phyloP scores from a whole-genome alignment of 129 eudicot species.

The Ambrosia trifida region DNA sequence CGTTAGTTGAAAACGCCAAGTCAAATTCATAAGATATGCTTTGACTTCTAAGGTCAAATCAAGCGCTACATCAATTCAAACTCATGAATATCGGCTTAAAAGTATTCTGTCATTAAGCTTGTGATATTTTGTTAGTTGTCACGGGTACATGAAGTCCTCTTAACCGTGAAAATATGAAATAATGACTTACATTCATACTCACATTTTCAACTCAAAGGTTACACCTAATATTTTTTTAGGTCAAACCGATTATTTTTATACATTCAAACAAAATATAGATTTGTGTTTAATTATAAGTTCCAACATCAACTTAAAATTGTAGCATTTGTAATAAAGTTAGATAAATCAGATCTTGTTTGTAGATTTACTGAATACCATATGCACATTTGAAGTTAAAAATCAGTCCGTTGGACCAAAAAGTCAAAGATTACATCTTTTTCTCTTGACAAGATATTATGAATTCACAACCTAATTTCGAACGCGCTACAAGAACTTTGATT shows the following conservation, averaged over 20 bases:
- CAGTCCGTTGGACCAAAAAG: constrained; percentile 17
- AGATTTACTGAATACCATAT: not conserved
- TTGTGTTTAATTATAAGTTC: not conserved
- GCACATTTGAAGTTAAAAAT: constrained; percentile 7
- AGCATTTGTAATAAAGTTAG: not conserved
- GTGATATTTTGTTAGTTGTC: not conserved
- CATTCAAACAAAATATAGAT: not conserved
- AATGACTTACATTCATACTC: too few relatives aligned
- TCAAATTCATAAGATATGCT: not conserved
- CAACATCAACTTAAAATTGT: not conserved
- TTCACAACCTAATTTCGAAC: not conserved
- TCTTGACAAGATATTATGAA: not conserved
- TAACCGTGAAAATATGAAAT: not conserved
- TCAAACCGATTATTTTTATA: not conserved
- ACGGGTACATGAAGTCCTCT: not conserved
- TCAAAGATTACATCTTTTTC: not conserved
- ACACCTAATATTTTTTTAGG: not conserved
- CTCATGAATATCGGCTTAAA: not conserved
- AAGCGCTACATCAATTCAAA: not conserved
- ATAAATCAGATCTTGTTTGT: not conserved
- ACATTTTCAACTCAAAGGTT: not conserved
- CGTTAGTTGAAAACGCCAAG: not conserved
- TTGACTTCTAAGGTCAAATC: constrained; percentile 1
- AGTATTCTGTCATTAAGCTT: not conserved
- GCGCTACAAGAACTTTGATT: not conserved